phyloP scores from a whole-genome alignment of 106 monocot species.

The Phalaenopsis aphrodite region DNA sequence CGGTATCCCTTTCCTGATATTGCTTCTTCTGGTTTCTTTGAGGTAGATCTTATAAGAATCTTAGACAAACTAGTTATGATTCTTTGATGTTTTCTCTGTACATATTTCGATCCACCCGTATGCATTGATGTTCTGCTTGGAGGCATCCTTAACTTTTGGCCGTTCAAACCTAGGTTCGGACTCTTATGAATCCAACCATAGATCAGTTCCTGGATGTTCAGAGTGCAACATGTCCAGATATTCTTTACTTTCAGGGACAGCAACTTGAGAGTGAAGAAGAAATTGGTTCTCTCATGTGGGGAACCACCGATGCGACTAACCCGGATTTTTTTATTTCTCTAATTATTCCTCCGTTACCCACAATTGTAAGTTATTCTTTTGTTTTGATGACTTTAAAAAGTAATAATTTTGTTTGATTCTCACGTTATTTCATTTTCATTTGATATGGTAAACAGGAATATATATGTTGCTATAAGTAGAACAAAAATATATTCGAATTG shows the following conservation, averaged over 20 bases:
- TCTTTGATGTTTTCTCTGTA: neutral
- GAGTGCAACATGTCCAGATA: conserved; percentile 29
- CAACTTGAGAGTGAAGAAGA: conserved; percentile 43
- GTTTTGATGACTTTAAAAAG: neutral
- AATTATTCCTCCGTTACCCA: conserved; percentile 31
- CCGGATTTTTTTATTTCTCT: conserved; percentile 31
- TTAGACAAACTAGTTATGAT: neutral
- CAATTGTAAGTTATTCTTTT: conserved; percentile 38
- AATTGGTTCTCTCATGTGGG: conserved; percentile 46
- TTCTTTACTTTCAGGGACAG: conserved; percentile 58
- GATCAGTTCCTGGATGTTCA: conserved; percentile 38
- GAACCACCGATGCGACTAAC: conserved; percentile 26
- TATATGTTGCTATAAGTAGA: neutral
- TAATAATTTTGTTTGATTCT: neutral
- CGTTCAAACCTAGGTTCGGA: conserved; percentile 33
- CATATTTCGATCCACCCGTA: neutral
- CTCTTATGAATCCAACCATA: conserved; percentile 40
- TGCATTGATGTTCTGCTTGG: neutral
- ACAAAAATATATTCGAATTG: neutral
- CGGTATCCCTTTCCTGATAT: conserved; percentile 46
- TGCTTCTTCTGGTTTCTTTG: conserved; percentile 42
- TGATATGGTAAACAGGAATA: neutral
- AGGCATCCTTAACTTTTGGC: neutral
- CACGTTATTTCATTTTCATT: neutral
- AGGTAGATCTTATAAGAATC: conserved; percentile 26